Evolutionary conservation across 2,329 filamentous ascomycete genomes (phyloP).

Genomic region (Alternaria infectoria): DNA sequence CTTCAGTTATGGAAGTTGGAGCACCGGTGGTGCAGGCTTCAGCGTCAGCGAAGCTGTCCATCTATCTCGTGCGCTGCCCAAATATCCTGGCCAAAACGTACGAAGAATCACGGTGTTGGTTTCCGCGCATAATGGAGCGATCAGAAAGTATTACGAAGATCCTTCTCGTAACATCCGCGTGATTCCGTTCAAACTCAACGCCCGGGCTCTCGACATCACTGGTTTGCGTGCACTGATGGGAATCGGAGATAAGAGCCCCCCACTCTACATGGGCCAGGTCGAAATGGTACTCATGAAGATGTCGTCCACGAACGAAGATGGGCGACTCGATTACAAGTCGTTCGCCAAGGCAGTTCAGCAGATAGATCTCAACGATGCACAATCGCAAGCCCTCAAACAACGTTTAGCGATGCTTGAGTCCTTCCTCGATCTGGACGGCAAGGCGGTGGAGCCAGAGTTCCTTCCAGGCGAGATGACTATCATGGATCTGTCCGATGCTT

Average conservation of each 20-base stretch:
- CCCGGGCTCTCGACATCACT: conserved; percentile 58
- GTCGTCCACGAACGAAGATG: not conserved
- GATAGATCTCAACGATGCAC: not conserved
- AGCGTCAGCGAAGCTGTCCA: conserved; percentile 64
- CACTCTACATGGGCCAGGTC: conserved; percentile 60
- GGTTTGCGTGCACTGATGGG: conserved; percentile 51
- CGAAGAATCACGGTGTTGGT: not conserved
- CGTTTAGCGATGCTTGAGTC: conserved; percentile 69
- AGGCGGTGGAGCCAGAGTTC: conserved; percentile 14
- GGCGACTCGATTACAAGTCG: not conserved
- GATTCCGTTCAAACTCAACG: conserved; percentile 54
- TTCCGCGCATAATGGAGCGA: not conserved
- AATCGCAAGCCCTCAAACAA: not conserved
- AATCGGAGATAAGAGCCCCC: conserved; percentile 15
- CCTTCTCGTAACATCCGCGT: conserved; percentile 52
- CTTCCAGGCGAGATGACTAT: conserved; percentile 65
- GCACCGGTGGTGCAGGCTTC: conserved; percentile 54
- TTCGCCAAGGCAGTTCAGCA: not conserved
- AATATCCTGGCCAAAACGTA: not conserved
- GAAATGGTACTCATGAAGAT: not conserved
- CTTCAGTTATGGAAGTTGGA: not conserved
- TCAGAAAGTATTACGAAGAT: not conserved
- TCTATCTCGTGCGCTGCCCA: not conserved
- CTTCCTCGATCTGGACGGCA: conserved; percentile 58
- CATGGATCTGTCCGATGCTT: conserved; percentile 76